Percentiles rank a stretch among this genome's conserved stretches.
phyloP scores from a whole-genome alignment of 2,329 filamentous ascomycete species.

The Pseudogymnoascus sp. region DNA sequence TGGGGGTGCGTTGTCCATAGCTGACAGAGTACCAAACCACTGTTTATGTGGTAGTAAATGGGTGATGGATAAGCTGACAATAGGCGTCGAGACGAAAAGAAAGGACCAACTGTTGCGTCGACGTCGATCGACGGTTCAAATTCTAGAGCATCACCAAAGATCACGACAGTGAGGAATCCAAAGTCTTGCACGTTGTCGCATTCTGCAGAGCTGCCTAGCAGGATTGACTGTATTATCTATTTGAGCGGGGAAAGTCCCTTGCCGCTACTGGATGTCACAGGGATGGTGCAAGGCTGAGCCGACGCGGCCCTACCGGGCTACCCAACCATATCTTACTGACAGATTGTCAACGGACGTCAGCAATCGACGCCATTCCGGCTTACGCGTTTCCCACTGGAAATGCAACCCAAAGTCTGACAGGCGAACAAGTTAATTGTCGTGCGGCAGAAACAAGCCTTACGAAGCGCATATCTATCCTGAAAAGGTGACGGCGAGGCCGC shows the following conservation, averaged over 20 bases:
- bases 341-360: neutral
- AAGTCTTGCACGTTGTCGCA: conserved; percentile 5
- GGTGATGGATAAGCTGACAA: neutral
- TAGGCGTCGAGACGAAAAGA: neutral
- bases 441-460: conserved; percentile 4
- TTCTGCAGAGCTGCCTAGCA: conserved; percentile 4
- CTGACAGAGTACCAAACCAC: neutral
- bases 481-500: neutral
- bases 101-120: neutral
- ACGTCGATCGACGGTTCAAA: neutral
- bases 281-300: neutral
- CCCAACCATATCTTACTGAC: conserved; percentile 1
- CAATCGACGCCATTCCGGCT: neutral
- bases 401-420: neutral
- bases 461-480: neutral
- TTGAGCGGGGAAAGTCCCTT: conserved; percentile 4
- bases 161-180: neutral
- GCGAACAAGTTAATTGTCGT: neutral
- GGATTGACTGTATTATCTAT: conserved; percentile 8
- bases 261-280: conserved; percentile 1
- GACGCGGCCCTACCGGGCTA: neutral
- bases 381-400: neutral
- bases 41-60: neutral
- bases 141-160: neutral
- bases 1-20: conserved; percentile 37